Conservation (phyloP, 2,329 filamentous ascomycete genomes). For the Colletotrichum destructivum region DNA sequence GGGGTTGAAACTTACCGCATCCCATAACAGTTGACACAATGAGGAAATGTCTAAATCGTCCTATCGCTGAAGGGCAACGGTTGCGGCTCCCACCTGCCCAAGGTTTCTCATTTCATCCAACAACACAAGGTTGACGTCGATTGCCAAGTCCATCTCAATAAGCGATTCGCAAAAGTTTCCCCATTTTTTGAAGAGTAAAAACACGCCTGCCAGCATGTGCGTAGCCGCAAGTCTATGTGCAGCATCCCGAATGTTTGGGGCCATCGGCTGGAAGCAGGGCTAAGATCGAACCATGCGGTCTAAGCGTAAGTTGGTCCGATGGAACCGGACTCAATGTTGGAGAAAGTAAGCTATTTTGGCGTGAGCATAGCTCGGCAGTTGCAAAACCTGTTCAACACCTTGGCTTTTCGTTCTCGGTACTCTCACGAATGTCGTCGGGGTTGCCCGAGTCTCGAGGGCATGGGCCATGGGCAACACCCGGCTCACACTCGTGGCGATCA, state of each 20-base stretch:
- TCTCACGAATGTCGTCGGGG: constrained; percentile 63
- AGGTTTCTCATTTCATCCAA: background rate
- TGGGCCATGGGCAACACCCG: constrained; percentile 67
- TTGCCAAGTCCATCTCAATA: background rate
- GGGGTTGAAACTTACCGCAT: no score
- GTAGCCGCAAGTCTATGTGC: background rate
- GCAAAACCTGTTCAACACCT: constrained; percentile 58
- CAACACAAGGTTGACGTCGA: background rate
- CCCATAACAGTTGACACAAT: no score
- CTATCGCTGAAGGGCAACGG: background rate
- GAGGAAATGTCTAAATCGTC: background rate
- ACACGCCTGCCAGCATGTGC: background rate
- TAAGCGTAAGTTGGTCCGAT: constrained; percentile 66
- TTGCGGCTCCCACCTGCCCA: background rate
- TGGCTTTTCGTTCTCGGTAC: constrained; percentile 63
- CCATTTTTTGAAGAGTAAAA: background rate
- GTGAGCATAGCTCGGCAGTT: background rate
- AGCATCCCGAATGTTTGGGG: background rate
- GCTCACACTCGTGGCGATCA: constrained; percentile 53
- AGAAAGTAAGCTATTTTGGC: constrained; percentile 57
- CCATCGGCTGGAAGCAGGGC: background rate
- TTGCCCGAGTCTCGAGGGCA: constrained; percentile 67
- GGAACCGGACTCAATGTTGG: constrained; percentile 68
- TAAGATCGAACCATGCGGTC: background rate
- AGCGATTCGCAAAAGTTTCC: background rate